Conservation (phyloP, 192 early-diverging fungal genomes). For the Gaertneriomyces sp. region DNA sequence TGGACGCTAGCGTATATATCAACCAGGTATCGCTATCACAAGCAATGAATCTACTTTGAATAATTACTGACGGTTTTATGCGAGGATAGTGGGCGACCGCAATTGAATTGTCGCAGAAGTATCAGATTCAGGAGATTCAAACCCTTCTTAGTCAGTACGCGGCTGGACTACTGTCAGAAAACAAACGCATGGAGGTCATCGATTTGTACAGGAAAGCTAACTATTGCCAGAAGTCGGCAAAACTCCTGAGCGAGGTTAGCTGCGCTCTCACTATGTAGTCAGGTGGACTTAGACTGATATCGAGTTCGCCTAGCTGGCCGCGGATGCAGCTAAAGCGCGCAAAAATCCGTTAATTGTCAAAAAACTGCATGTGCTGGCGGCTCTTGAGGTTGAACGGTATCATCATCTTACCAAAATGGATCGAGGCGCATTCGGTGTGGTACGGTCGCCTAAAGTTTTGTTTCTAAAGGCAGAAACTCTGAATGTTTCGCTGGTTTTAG, state of each 20-base stretch:
- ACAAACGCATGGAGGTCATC: conserved; percentile 39
- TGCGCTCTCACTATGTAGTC: background rate
- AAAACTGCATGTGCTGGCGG: conserved; percentile 58
- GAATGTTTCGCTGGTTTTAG: conserved; percentile 6
- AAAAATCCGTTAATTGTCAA: conserved; percentile 46
- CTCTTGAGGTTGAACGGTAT: conserved; percentile 56
- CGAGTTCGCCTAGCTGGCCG: conserved; percentile 38
- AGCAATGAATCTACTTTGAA: background rate
- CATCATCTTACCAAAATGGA: conserved; percentile 41
- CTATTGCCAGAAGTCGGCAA: conserved; percentile 49
- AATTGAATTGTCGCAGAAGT: conserved; percentile 45
- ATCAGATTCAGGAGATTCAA: conserved; percentile 50
- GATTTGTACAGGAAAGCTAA: conserved; percentile 58
- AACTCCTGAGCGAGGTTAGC: conserved; percentile 46
- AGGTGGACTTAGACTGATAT: background rate
- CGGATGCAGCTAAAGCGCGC: conserved; percentile 37
- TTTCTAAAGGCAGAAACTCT: background rate
- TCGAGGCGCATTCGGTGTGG: conserved; percentile 18
- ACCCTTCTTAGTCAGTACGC: conserved; percentile 45
- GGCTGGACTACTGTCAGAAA: conserved; percentile 34
- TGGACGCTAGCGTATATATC: conserved; percentile 52
- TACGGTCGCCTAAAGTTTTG: conserved; percentile 5
- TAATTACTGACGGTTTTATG: background rate
- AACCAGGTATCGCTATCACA: conserved; percentile 40
- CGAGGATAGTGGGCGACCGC: conserved; percentile 52